Percentiles rank a stretch among this genome's conserved stretches.
phyloP scores from a whole-genome alignment of 371 early-diverging fungal species.

The Mortierella sp. region DNA sequence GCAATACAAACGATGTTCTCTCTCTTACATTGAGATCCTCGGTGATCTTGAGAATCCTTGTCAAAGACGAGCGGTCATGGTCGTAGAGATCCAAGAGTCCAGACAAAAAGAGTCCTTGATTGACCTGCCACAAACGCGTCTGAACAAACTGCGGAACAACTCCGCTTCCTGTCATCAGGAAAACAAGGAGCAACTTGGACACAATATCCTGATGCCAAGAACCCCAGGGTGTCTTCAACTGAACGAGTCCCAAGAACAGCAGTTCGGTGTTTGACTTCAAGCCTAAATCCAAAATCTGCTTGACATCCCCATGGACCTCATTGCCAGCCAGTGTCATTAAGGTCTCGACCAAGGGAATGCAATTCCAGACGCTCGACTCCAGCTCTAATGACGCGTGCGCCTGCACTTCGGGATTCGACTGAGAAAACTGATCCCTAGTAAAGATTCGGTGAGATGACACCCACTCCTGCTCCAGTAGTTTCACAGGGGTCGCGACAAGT shows the following conservation, averaged over 20 bases:
- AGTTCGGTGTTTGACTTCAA: slow-evolving; percentile 80
- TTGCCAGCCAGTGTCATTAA: slow-evolving; percentile 73
- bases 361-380: slow-evolving; percentile 76
- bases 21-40: slow-evolving; percentile 81
- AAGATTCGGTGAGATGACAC: slow-evolving; percentile 64
- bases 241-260: slow-evolving; percentile 79
- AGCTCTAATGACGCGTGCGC: slow-evolving; percentile 61
- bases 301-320: slow-evolving; percentile 71
- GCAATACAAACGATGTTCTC: too few species aligned
- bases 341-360: slow-evolving; percentile 79
- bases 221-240: slow-evolving; percentile 69
- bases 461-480: slow-evolving; percentile 59
- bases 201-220: slow-evolving; percentile 76
- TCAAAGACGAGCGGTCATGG: slow-evolving; percentile 76
- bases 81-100: slow-evolving; percentile 79
- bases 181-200: slow-evolving; percentile 70
- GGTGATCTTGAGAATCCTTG: slow-evolving; percentile 82
- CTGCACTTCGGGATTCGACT: slow-evolving; percentile 59
- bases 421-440: slow-evolving; percentile 63
- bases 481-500: slow-evolving; percentile 67
- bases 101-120: slow-evolving; percentile 68
- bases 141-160: slow-evolving; percentile 76
- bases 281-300: slow-evolving; percentile 72
- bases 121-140: slow-evolving; percentile 79
- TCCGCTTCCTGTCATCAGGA: slow-evolving; percentile 71